phyloP scores from a whole-genome alignment of 2,329 filamentous ascomycete genomes.

The Paecilomyces fulvus region DNA sequence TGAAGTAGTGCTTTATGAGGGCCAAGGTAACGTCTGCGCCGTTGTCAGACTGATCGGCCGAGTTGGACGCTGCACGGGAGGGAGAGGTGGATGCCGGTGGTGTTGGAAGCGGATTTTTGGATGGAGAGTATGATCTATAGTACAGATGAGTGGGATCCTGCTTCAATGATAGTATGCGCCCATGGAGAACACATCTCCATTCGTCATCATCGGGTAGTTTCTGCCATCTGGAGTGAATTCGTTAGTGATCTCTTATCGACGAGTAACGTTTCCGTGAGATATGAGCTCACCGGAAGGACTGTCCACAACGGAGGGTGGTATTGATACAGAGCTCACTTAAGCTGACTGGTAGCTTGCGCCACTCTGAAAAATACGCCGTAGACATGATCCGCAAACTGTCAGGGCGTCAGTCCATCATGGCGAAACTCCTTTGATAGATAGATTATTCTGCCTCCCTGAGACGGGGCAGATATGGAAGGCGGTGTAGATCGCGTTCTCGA shows the following conservation, averaged over 20 bases:
- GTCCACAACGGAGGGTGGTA: constrained; percentile 86
- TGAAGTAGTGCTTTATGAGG: constrained; percentile 78
- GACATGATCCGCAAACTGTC: constrained; percentile 21
- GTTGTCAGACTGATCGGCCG: constrained; percentile 18
- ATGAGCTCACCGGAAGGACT: constrained; percentile 63
- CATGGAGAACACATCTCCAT: constrained; percentile 85
- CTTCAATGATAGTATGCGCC: constrained; percentile 73
- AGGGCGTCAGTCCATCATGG: background rate
- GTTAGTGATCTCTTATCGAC: constrained; percentile 1
- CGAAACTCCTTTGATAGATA: background rate
- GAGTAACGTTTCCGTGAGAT: background rate
- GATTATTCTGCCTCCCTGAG: constrained; percentile 2
- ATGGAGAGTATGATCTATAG: constrained; percentile 62
- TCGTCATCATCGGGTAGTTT: constrained; percentile 63
- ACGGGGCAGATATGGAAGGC: constrained; percentile 11
- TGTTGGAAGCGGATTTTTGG: constrained; percentile 12
- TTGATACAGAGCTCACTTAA: constrained; percentile 86
- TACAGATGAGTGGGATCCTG: constrained; percentile 73
- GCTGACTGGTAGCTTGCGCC: constrained; percentile 77
- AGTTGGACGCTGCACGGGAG: constrained; percentile 13
- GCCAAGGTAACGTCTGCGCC: constrained; percentile 53
- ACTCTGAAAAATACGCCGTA: constrained; percentile 55
- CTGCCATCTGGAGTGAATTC: constrained; percentile 60
- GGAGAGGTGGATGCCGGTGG: constrained; percentile 31
- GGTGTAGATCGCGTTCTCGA: constrained; percentile 12